Evolutionary conservation across 371 early-diverging fungal species (phyloP), one percentile per base, ranked within the genome.

Genomic region (Actinomucor elegans): DNA sequence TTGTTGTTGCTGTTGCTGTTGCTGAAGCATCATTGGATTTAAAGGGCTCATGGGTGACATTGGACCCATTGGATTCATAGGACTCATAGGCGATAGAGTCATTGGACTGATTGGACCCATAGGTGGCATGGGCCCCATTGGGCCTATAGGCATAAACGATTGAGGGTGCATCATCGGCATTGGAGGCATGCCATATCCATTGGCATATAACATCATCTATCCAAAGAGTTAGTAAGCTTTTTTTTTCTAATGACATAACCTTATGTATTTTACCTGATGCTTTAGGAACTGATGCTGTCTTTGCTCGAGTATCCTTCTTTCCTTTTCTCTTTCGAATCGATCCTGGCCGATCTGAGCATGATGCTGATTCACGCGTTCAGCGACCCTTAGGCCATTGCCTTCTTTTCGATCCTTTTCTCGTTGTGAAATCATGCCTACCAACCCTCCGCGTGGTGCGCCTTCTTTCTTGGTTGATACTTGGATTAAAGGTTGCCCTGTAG

Each of bases 401-500:
- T 72, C 65, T 41, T 67, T 66, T n/a, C 73, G 61, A 40, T 73
- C 64, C 15, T 59, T 61, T 42, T 78, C 79, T 15, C 73, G 64
- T 15, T 75, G 75, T 1, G 79, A 75, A 27, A 78, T 78, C 53
- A 69, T 65, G 20, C 75, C 79, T 2, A 78, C 69, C 12, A 78
- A 57, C 12, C 79, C 79, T 49, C 68, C 66, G 43, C 67, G 56
- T 18, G 79, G 75, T 10, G 64, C 52, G 17, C 49, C 55, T n/a
- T 73, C 58, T 29, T 63, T 63, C 43, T 75, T 78, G 29, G 53
- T 51, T 3, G 69, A 69, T 5, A 78, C 66, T 32, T 78, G 72
- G 27, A 78, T 75, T 24, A 78, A 44, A 15, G 79, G 79, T 34
- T 78, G 79, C 1, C 79, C 75, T 2, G 75, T 78, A 5, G 73